Evolutionary conservation across 345 rosid species (phyloP).

Genomic region (Kandelia obovata): DNA sequence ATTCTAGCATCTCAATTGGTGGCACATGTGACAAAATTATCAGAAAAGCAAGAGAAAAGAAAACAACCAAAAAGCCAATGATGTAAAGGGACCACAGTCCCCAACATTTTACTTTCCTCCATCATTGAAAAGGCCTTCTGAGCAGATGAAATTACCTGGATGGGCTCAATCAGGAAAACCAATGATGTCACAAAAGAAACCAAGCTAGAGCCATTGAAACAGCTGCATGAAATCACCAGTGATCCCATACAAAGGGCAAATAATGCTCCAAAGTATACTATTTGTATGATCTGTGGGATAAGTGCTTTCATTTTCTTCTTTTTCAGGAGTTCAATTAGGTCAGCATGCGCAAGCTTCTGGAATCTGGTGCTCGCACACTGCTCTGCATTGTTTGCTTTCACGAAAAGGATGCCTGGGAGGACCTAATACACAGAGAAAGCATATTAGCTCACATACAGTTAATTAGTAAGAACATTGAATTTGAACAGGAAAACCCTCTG

Average conservation of each 20-base stretch:
- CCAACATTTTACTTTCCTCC: too few species aligned
- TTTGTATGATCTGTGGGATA: conserved; percentile 76
- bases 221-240: conserved; percentile 58
- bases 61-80: too few species aligned
- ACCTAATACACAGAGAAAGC: conserved; percentile 39
- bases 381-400: conserved; percentile 92
- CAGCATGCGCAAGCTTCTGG: conserved; percentile 63
- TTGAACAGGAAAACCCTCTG: not conserved
- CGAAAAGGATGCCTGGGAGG: conserved; percentile 79
- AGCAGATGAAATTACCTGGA: conserved; percentile 55
- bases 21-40: too few species aligned
- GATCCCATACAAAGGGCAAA: conserved; percentile 66
- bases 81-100: too few species aligned
- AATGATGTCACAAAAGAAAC: conserved; percentile 79
- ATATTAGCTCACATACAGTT: not conserved
- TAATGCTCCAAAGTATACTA: conserved; percentile 67
- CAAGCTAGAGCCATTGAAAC: conserved; percentile 55
- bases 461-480: too few species aligned
- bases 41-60: not conserved
- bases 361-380: conserved; percentile 66
- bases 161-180: conserved; percentile 80
- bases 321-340: conserved; percentile 49
- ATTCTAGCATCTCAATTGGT: too few species aligned
- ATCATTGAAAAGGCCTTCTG: not conserved
- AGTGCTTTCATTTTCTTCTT: conserved; percentile 94